A percentile compares a stretch with the other conserved stretches of the same genome.
phyloP scores from a whole-genome alignment of 179 eudicot genomes.

The Nepenthes alata region DNA sequence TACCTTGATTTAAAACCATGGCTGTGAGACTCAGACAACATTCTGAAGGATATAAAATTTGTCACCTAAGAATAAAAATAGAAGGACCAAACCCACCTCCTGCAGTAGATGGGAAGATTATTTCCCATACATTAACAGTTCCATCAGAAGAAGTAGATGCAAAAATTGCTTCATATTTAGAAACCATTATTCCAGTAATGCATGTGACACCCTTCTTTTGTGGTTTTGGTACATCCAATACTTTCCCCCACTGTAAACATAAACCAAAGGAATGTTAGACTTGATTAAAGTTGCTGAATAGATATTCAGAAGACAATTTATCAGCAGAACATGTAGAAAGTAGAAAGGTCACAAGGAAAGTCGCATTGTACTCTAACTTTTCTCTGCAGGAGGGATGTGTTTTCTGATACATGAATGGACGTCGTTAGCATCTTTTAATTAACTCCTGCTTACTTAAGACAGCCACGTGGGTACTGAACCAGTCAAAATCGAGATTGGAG shows the following conservation, averaged over 20 bases:
- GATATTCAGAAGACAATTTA: neutral
- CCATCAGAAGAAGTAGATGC: slow-evolving; percentile 94
- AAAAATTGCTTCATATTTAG: slow-evolving; percentile 52
- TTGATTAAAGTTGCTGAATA: neutral
- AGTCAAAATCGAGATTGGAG: too few species aligned
- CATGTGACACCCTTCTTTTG: slow-evolving; percentile 96
- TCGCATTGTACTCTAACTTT: too few species aligned
- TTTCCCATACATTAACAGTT: slow-evolving; percentile 57
- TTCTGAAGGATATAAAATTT: too few species aligned
- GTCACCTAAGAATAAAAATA: neutral
- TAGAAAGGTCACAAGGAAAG: too few species aligned
- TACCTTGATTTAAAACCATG: too few species aligned
- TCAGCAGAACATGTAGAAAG: too few species aligned
- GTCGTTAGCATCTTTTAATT: too few species aligned
- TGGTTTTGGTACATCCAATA: slow-evolving; percentile 46
- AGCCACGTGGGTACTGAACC: too few species aligned
- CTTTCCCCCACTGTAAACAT: slow-evolving; percentile 60
- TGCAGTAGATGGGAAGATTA: slow-evolving; percentile 39
- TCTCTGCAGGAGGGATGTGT: too few species aligned
- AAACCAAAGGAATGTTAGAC: neutral
- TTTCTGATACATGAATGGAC: too few species aligned
- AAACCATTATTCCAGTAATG: slow-evolving; percentile 62
- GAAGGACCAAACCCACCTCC: slow-evolving; percentile 39
- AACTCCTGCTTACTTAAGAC: too few species aligned
- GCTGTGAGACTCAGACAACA: too few species aligned